Evolutionary conservation across 306 rosid species (phyloP).

Genomic region (Benincasa hispida): DNA sequence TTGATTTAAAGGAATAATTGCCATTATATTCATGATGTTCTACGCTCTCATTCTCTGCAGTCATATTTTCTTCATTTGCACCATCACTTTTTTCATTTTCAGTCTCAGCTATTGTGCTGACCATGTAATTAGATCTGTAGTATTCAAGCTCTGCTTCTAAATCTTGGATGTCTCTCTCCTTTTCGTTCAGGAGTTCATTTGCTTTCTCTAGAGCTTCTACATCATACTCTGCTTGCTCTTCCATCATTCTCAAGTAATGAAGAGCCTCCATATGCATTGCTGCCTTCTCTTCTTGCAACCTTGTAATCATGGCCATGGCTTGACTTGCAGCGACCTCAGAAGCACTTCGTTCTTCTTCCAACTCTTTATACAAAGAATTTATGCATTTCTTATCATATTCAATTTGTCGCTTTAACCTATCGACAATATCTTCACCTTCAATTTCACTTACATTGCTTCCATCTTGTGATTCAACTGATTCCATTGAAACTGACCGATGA

Average conservation of each 20-base stretch:
- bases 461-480: constrained; percentile 47
- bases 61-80: constrained; percentile 18
- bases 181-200: constrained; percentile 62
- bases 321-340: constrained; percentile 64
- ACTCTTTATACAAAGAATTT: constrained; percentile 39
- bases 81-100: constrained; percentile 14
- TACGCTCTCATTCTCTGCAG: constrained; percentile 12
- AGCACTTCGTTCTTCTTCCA: constrained; percentile 86
- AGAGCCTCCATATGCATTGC: constrained; percentile 80
- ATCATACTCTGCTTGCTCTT: constrained; percentile 94
- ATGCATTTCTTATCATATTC: constrained; percentile 46
- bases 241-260: constrained; percentile 89
- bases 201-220: constrained; percentile 67
- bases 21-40: constrained; percentile 7
- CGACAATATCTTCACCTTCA: constrained; percentile 52
- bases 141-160: constrained; percentile 68
- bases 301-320: constrained; percentile 94
- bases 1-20: constrained; percentile 14
- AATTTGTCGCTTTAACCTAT: constrained; percentile 38
- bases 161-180: constrained; percentile 70
- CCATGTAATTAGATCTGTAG: constrained; percentile 23
- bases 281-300: constrained; percentile 93
- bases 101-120: constrained; percentile 10
- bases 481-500: constrained; percentile 32
- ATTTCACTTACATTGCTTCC: constrained; percentile 38